A percentile compares a stretch with the other conserved stretches of the same genome.
phyloP scores from a whole-genome alignment of 768 basidiomycete genomes.

The Candolleomyces eurysporus region DNA sequence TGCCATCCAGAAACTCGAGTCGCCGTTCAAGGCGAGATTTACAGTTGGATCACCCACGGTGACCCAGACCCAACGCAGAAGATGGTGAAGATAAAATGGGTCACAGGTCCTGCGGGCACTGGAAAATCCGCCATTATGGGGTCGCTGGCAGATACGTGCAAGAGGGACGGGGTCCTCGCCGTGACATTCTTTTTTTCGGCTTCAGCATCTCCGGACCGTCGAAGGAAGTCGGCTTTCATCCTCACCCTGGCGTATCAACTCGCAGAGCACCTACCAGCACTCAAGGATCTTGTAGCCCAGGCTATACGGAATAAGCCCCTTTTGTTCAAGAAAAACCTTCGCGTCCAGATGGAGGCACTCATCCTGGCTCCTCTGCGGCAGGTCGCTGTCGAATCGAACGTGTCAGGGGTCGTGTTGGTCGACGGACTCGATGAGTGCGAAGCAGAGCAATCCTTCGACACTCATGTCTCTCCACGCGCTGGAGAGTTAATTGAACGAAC shows the following conservation, averaged over 20 bases:
- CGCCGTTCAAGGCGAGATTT: conserved; percentile 9
- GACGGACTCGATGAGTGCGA: conserved; percentile 13
- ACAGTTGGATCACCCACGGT: conserved; percentile 1
- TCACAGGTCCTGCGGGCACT: too few species aligned
- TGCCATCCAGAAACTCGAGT: conserved; percentile 6
- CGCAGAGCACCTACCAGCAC: not conserved
- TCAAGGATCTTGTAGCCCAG: not conserved
- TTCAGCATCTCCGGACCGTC: not conserved
- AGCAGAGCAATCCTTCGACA: not conserved
- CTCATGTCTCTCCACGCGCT: too few species aligned
- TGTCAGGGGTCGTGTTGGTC: conserved; percentile 2
- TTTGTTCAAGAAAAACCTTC: not conserved
- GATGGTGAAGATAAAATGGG: too few species aligned
- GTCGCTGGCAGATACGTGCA: not conserved
- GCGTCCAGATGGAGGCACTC: not conserved
- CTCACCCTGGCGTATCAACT: conserved; percentile 1
- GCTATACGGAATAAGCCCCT: not conserved
- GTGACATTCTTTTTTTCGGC: conserved; percentile 12
- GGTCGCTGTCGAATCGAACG: not conserved
- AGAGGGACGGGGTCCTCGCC: not conserved
- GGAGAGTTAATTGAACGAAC: not conserved
- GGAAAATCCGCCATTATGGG: too few species aligned
- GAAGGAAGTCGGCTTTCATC: not conserved
- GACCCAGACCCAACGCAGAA: too few species aligned
- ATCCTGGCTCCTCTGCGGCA: not conserved